Percentiles rank a stretch among this genome's conserved stretches.
These are phyloP conservation scores for Dioscorea dumetorum DNA, from an alignment of 106 monocot species.

Conservation along the genomic window DNA sequence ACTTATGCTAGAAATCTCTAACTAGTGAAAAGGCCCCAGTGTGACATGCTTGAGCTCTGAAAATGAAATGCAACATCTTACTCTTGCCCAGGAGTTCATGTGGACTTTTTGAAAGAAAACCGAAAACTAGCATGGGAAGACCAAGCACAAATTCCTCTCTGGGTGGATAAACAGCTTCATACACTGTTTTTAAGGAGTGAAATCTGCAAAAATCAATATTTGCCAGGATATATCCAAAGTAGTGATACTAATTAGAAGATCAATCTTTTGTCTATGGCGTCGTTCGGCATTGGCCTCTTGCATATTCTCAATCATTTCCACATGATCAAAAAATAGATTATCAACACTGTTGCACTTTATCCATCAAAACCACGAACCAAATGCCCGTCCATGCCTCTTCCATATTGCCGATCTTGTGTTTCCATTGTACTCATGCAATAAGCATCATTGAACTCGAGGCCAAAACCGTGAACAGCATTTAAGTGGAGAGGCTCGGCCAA, in stretches of 20 bases:
- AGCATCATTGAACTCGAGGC: conserved; percentile 43
- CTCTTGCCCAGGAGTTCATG: too few species aligned
- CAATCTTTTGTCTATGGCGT: neutral
- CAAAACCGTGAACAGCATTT: conserved; percentile 54
- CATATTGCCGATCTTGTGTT: conserved; percentile 34
- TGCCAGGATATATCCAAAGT: neutral
- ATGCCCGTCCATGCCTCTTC: conserved; percentile 44
- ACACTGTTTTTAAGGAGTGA: too few species aligned
- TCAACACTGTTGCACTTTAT: conserved; percentile 1
- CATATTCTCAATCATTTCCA: neutral
- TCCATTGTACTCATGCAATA: conserved; percentile 37
- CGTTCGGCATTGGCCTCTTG: neutral
- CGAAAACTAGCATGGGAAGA: too few species aligned
- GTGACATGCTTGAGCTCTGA: too few species aligned
- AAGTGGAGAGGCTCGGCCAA: conserved; percentile 30
- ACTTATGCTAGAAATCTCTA: too few species aligned
- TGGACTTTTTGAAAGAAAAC: too few species aligned
- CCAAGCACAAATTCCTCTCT: too few species aligned
- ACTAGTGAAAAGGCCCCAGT: too few species aligned
- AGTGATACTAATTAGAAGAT: neutral
- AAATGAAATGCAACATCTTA: too few species aligned
- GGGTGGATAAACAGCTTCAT: too few species aligned
- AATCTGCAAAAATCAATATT: too few species aligned
- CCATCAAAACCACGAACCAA: conserved; percentile 58
- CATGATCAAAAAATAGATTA: neutral